A percentile compares a stretch with the other conserved stretches of the same genome.
Evolutionary conservation across 108 stramenopile species (phyloP).

Genomic region (Nannochloropsis granulata): DNA sequence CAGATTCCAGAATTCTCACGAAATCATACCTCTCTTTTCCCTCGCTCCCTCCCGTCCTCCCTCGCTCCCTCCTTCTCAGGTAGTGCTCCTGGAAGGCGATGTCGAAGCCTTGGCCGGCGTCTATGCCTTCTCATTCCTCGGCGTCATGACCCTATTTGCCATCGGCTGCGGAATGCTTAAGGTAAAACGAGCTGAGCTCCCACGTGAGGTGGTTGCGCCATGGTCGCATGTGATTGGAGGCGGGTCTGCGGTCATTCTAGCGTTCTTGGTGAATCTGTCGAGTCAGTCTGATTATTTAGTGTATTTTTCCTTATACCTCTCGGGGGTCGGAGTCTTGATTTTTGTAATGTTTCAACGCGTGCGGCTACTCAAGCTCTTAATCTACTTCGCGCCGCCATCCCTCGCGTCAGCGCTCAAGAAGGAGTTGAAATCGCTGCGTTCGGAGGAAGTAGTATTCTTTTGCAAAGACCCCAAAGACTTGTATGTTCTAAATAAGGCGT

Average conservation of each 20-base stretch:
- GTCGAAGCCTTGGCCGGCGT: slow-evolving; percentile 43
- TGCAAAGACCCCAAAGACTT: slow-evolving; percentile 41
- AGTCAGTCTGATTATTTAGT: slow-evolving; percentile 37
- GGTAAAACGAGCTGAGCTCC: slow-evolving; percentile 38
- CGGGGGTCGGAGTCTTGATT: slow-evolving; percentile 29
- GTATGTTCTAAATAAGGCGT: slow-evolving; percentile 41
- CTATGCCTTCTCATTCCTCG: slow-evolving; percentile 39
- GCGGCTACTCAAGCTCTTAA: not conserved
- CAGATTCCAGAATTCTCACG: not conserved
- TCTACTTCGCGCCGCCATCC: not conserved
- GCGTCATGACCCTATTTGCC: slow-evolving; percentile 45
- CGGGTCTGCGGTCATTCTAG: not conserved
- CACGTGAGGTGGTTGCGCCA: slow-evolving; percentile 13
- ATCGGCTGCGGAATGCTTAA: slow-evolving; percentile 39
- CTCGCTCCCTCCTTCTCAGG: slow-evolving; percentile 26
- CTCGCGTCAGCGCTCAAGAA: not conserved
- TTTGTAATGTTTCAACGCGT: slow-evolving; percentile 38
- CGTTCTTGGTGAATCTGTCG: slow-evolving; percentile 37
- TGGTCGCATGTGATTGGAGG: not conserved
- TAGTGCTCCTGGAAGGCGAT: slow-evolving; percentile 32
- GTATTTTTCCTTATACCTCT: slow-evolving; percentile 42
- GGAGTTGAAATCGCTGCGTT: not conserved
- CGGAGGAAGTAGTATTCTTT: slow-evolving; percentile 36
- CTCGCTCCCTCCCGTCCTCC: slow-evolving; percentile 11
- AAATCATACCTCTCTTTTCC: not conserved